Evolutionary conservation across 2,329 filamentous ascomycete species (phyloP).

Genomic region (Pseudogymnoascus destructans): DNA sequence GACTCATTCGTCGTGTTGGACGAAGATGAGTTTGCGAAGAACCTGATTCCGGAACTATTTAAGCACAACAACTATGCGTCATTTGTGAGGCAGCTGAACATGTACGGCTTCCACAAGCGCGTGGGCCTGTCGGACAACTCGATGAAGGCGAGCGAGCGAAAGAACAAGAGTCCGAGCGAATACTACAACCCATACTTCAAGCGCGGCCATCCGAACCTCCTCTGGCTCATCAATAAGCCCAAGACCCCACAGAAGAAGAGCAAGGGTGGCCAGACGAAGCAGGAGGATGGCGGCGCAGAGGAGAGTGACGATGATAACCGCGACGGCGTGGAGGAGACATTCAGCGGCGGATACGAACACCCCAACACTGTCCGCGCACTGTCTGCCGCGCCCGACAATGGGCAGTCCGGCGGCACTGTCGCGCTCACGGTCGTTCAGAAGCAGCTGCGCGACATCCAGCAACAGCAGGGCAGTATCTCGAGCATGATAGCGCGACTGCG

Average conservation of each 20-base stretch:
- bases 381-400: conserved; percentile 26
- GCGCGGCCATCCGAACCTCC: conserved; percentile 76
- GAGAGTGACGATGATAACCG: conserved; percentile 58
- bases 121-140: conserved; percentile 91
- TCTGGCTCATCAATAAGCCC: conserved; percentile 95
- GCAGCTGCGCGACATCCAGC: conserved; percentile 69
- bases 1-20: conserved; percentile 95
- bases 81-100: conserved; percentile 59
- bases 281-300: conserved; percentile 48
- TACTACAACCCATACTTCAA: conserved; percentile 97
- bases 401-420: conserved; percentile 35
- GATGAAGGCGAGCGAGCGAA: conserved; percentile 91
- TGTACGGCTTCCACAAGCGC: conserved; percentile 55
- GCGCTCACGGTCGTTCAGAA: conserved; percentile 46
- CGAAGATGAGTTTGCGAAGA: conserved; percentile 77
- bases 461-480: conserved; percentile 77
- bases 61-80: conserved; percentile 72
- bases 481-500: conserved; percentile 68
- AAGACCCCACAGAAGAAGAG: conserved; percentile 48
- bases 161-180: conserved; percentile 96
- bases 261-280: conserved; percentile 38
- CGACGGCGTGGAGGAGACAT: conserved; percentile 26
- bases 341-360: conserved; percentile 31
- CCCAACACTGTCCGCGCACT: conserved; percentile 28
- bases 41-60: conserved; percentile 60